phyloP scores from a whole-genome alignment of 208 protist species.

The Leishmania tropica region DNA sequence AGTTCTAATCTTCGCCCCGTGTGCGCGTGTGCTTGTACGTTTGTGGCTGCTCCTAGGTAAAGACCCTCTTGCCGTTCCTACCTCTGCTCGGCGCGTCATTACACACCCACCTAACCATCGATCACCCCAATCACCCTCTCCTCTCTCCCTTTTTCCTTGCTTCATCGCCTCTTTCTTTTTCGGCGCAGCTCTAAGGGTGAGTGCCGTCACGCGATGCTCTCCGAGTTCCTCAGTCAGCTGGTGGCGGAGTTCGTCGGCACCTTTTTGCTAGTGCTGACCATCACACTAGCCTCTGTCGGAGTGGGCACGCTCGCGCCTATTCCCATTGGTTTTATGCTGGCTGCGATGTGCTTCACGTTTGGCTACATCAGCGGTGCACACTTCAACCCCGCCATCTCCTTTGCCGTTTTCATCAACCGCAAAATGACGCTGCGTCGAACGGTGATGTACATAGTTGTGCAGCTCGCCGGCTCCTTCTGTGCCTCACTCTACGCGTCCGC shows the following conservation, averaged over 20 bases:
- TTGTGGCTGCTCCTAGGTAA: background rate
- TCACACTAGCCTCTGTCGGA: constrained; percentile 68
- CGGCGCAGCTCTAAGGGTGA: background rate
- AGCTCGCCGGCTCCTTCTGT: constrained; percentile 76
- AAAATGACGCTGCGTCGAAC: constrained; percentile 69
- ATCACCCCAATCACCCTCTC: background rate
- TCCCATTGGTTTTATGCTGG: constrained; percentile 88
- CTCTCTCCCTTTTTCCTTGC: background rate
- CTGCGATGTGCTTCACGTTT: constrained; percentile 91
- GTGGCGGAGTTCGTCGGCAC: constrained; percentile 87
- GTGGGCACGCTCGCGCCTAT: constrained; percentile 75
- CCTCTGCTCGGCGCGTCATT: background rate
- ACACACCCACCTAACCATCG: background rate
- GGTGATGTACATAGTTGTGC: constrained; percentile 72
- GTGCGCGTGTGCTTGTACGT: background rate
- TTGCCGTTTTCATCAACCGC: constrained; percentile 84
- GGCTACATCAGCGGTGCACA: constrained; percentile 92
- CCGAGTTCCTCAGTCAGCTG: constrained; percentile 63
- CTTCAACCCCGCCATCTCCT: constrained; percentile 94
- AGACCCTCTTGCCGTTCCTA: background rate
- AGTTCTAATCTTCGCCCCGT: background rate
- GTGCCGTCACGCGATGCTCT: constrained; percentile 41
- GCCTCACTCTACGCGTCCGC: constrained; percentile 72
- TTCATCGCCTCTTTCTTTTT: background rate
- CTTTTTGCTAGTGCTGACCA: constrained; percentile 84